Conservation (phyloP, 202 grass and related monocot genomes). For the Dendrocalamus latiflorus region DNA sequence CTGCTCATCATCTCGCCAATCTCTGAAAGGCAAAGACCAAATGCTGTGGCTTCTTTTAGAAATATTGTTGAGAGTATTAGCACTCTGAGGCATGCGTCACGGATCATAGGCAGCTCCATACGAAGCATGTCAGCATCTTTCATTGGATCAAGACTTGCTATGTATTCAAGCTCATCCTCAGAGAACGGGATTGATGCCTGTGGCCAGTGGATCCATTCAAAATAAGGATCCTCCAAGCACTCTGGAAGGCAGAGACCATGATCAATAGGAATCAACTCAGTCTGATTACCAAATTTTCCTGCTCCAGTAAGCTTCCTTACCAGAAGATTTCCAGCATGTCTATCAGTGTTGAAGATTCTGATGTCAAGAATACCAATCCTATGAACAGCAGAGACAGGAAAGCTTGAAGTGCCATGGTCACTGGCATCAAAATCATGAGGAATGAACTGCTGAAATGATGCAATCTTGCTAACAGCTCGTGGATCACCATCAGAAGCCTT, state of each 20-base stretch:
- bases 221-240: too few relatives aligned
- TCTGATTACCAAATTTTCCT: too few relatives aligned
- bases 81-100: slow-evolving; percentile 78
- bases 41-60: slow-evolving; percentile 79
- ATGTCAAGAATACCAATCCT: too few relatives aligned
- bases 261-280: too few relatives aligned
- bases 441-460: slow-evolving; percentile 86
- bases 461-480: slow-evolving; percentile 73
- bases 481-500: slow-evolving; percentile 13
- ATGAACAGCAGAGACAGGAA: slow-evolving; percentile 87
- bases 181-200: too few relatives aligned
- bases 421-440: slow-evolving; percentile 97
- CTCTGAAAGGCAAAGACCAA: slow-evolving; percentile 84
- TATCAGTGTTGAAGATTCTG: too few relatives aligned
- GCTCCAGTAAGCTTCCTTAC: too few relatives aligned
- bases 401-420: slow-evolving; percentile 91
- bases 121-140: slow-evolving; percentile 69
- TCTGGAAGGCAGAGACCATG: too few relatives aligned
- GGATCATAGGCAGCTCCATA: slow-evolving; percentile 87
- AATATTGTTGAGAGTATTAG: slow-evolving; percentile 94
- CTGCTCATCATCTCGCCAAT: slow-evolving; percentile 99
- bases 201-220: too few relatives aligned
- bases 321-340: too few relatives aligned
- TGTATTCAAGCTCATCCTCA: too few relatives aligned
- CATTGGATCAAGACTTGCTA: too few relatives aligned